Evolutionary conservation across 805 yeast species (phyloP), one percentile per base, ranked within the genome.

Genomic region (Saccharomycopsis malanga): DNA sequence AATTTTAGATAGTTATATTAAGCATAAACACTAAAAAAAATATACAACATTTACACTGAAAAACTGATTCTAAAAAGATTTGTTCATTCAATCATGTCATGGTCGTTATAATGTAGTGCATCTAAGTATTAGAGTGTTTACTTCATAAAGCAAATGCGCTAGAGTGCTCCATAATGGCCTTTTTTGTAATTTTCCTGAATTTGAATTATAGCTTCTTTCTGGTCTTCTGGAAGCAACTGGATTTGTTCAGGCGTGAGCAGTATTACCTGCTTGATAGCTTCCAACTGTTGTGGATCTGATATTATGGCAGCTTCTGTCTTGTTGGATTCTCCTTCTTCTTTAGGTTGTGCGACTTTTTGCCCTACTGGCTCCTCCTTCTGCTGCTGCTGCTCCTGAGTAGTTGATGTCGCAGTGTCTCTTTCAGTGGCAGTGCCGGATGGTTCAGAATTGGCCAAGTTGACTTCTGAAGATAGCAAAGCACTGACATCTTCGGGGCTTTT

Each of bases 231-330:
- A 17, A 79, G 62, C 2, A 61, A 61, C 4, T 62, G 59, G 1
- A 80, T 58, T 49, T 78, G 81, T 21, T 69, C 73, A 27, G 75
- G 79, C n/a, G 73, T 61, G 25, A 79, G 61, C 36, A 67, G 67
- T 52, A 79, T 53, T 9, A 79, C 79, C 54, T 75, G 79, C 50
- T 67, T 70, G 24, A 79, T 68, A 47, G 78, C 59, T 3, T 61
- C 73, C 12, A 65, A 62, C 50, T 74, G 73, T 45, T 66, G 71
- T 9, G 67, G 62, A 42, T 60, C 69, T 6, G 63, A 40, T 9
- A 56, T 46, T 34, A 50, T 56, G 14, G 17, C 44, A 4, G 38
- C 25, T 3, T 30, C 12, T 4, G 25, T 37, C n/a, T 34, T 29
- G 23, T 34, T n/a, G 10, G 30, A 30, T 23, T 27, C 38, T 4